phyloP scores from a whole-genome alignment of 495 filamentous ascomycete species.

The Penicillium manginii region DNA sequence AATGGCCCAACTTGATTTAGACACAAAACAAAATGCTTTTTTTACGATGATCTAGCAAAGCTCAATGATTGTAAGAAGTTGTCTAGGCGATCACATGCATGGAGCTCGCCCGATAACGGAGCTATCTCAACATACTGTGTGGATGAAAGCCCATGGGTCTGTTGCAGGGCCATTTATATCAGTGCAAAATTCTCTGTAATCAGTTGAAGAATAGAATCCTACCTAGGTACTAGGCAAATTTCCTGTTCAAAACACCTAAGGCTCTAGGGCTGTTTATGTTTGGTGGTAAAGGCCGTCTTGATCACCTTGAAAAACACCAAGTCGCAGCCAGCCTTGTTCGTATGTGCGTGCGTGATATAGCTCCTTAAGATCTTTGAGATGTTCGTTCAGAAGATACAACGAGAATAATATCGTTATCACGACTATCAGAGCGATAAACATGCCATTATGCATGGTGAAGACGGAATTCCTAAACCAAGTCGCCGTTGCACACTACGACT shows the following conservation, averaged over 20 bases:
- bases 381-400: slow-evolving; percentile 3
- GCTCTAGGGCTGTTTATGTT: background rate
- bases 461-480: background rate
- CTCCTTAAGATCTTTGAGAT: background rate
- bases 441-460: slow-evolving; percentile 8
- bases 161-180: too few relatives aligned
- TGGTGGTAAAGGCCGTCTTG: background rate
- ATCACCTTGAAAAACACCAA: slow-evolving; percentile 3
- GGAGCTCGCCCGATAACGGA: too few relatives aligned
- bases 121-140: too few relatives aligned
- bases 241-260: background rate
- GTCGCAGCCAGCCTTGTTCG: background rate
- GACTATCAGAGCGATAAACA: background rate
- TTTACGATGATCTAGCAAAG: too few relatives aligned
- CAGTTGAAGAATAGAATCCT: too few relatives aligned
- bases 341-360: background rate
- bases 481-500: background rate
- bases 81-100: too few relatives aligned
- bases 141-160: too few relatives aligned
- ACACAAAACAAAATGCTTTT: too few relatives aligned
- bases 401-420: background rate
- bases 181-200: too few relatives aligned
- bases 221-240: too few relatives aligned
- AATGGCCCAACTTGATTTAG: too few relatives aligned
- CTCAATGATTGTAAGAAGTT: too few relatives aligned